Evolutionary conservation across 2,329 filamentous ascomycete species (phyloP), one percentile per base, ranked within the genome.

Genomic region (Pestalotiopsis sp.): DNA sequence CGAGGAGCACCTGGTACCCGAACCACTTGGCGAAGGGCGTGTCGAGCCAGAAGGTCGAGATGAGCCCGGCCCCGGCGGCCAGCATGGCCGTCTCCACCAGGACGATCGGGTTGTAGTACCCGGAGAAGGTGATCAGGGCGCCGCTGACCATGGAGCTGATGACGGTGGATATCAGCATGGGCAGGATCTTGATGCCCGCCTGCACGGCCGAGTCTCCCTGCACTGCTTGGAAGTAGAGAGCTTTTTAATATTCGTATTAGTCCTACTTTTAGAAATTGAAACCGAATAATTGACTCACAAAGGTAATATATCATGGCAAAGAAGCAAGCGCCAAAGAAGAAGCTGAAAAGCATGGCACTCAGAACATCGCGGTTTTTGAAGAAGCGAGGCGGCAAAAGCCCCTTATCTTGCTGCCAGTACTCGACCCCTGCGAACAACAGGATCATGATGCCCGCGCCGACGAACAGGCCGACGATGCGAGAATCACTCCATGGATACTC

Each of bases 1-100:
- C 88, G 20, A 81, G 78, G 26, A 90, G 73, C 56, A 86, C 83
- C 73, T 89, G 87, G 75, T 85, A 89, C 20, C 86, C 86, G 70
- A 89, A 86, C 87, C 87, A 90, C 48, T 81, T 77, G 13, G 76
- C 74, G 1, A 83, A 75, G 1, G 81, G 78, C 5, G 84, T 87
- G 71, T 81, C 69, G 7, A 85, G 78, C 35, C 76, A 75, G 13
- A 88, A 81, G 0, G 85, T 88, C 1, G 85, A 85, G 68, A 89
- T 80, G 67, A 89, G 81, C 22, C 85, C 88, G 3, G 80, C 75
- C 3, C 85, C 85, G 67, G 86, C 74, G 52, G 82, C 71, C 56
- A 72, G 76, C 44, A 78, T 70, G 68, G 79, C 70, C 38, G 79
- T 76, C 35, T 75, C 77, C 5, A 74, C 67, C 4, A 83, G 74